Conservation (phyloP, 805 yeast species). For the Candida corydali region DNA sequence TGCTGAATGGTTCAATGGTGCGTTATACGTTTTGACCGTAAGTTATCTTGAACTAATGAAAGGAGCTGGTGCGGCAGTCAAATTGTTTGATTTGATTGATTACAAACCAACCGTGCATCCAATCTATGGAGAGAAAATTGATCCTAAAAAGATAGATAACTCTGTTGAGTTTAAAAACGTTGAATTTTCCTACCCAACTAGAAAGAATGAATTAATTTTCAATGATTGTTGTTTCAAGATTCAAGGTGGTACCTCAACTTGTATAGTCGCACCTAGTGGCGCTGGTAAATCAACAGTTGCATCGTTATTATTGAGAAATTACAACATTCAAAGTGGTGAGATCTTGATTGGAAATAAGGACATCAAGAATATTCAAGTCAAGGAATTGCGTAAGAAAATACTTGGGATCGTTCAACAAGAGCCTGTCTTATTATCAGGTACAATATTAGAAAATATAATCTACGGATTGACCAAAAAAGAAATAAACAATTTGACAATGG, state of each 20-base stretch:
- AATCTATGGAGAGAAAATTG: slow-evolving; percentile 25
- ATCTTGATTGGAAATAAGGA: slow-evolving; percentile 51
- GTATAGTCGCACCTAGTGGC: slow-evolving; percentile 56
- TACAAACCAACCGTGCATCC: slow-evolving; percentile 33
- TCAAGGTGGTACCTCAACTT: slow-evolving; percentile 30
- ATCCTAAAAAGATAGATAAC: slow-evolving; percentile 18
- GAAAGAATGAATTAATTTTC: slow-evolving; percentile 33
- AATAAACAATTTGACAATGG: slow-evolving; percentile 32
- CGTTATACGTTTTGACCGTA: slow-evolving; percentile 41
- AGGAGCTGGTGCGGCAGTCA: slow-evolving; percentile 45
- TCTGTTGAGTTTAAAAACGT: slow-evolving; percentile 37
- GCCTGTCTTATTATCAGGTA: slow-evolving; percentile 54
- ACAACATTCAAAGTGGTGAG: slow-evolving; percentile 45
- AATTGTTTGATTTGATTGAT: slow-evolving; percentile 40
- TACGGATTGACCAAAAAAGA: slow-evolving; percentile 43
- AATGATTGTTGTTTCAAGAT: slow-evolving; percentile 35
- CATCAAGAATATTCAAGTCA: slow-evolving; percentile 44
- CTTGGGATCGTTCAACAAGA: slow-evolving; percentile 64
- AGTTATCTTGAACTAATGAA: slow-evolving; percentile 45
- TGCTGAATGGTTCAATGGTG: slow-evolving; percentile 41
- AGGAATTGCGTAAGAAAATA: slow-evolving; percentile 42
- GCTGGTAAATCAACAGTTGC: slow-evolving; percentile 62
- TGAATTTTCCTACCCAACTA: slow-evolving; percentile 36
- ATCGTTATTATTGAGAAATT: slow-evolving; percentile 48
- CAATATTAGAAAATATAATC: slow-evolving; percentile 52